Percentiles rank a stretch among this genome's conserved stretches.
These are phyloP conservation scores for Phytophthora fragariae DNA, from an alignment of 352 stramenopile species.

Conservation along the genomic window DNA sequence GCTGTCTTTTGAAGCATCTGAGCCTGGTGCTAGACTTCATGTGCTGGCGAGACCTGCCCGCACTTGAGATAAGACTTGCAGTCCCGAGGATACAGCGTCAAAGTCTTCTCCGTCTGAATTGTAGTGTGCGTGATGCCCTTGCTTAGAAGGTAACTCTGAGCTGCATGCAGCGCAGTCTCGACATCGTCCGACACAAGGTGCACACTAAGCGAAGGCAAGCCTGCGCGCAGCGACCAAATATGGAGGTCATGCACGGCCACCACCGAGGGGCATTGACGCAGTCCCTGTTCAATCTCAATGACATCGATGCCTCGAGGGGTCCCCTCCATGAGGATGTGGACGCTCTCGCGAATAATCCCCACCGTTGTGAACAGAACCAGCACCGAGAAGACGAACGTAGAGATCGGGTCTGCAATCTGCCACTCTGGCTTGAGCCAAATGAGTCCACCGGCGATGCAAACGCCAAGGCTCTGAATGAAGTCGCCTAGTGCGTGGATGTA, in stretches of 20 bases:
- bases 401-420: conserved; percentile 96
- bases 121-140: conserved; percentile 82
- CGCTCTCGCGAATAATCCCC: conserved; percentile 85
- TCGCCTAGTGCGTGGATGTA: conserved; percentile 98
- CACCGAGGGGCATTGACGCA: conserved; percentile 81
- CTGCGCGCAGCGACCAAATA: conserved; percentile 96
- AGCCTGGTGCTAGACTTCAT: neutral
- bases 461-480: conserved; percentile 95
- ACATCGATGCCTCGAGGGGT: conserved; percentile 89
- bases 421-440: conserved; percentile 96
- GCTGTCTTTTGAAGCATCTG: no score
- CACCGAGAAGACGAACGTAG: conserved; percentile 96
- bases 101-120: conserved; percentile 76
- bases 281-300: conserved; percentile 73
- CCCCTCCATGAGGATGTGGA: conserved; percentile 95
- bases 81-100: conserved; percentile 58
- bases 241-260: conserved; percentile 96
- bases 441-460: conserved; percentile 93
- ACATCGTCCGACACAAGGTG: conserved; percentile 81
- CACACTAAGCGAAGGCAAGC: conserved; percentile 88
- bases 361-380: conserved; percentile 94
- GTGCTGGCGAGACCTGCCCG: conserved; percentile 40
- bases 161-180: conserved; percentile 57
- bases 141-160: conserved; percentile 61
- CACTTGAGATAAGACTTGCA: conserved; percentile 61